A percentile compares a stretch with the other conserved stretches of the same genome.
Conservation (phyloP, 129 eudicot genomes). For the Centaurea solstitialis region DNA sequence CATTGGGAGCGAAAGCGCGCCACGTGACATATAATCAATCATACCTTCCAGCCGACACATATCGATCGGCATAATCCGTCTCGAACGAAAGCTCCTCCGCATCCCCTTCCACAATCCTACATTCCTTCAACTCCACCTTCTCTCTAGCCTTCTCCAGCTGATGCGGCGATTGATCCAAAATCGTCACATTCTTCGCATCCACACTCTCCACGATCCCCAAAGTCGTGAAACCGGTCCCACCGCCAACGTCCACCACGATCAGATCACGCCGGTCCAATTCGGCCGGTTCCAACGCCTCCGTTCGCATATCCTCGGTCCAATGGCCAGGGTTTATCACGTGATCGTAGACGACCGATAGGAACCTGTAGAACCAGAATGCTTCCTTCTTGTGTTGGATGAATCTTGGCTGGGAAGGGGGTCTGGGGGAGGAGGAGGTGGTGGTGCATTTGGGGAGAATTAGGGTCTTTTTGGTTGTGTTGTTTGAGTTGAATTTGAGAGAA, state of each 20-base stretch:
- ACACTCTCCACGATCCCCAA: conserved; percentile 74
- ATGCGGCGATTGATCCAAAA: conserved; percentile 90
- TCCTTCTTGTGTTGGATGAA: conserved; percentile 84
- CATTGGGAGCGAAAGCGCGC: no score
- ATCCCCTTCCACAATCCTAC: conserved; percentile 82
- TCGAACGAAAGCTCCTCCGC: conserved; percentile 80
- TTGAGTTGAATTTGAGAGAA: conserved; percentile 22
- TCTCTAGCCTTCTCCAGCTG: conserved; percentile 85
- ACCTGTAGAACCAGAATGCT: conserved; percentile 90
- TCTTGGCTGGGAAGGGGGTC: conserved; percentile 82
- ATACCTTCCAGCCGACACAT: conserved; percentile 98
- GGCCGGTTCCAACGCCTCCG: conserved; percentile 81
- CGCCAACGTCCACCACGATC: conserved; percentile 89
- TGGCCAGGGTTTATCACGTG: conserved; percentile 90
- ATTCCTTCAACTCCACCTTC: conserved; percentile 66
- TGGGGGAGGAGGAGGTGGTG: conserved; percentile 53
- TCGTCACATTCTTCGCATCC: conserved; percentile 85
- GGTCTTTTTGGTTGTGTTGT: not conserved
- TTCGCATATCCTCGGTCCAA: conserved; percentile 93
- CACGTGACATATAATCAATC: no score
- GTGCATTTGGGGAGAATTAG: conserved; percentile 49
- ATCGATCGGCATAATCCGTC: conserved; percentile 85
- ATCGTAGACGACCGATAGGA: conserved; percentile 75
- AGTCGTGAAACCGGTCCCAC: conserved; percentile 85
- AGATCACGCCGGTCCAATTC: conserved; percentile 41